Conservation (phyloP, 176 grass and related monocot genomes). For the Phyllostachys edulis region DNA sequence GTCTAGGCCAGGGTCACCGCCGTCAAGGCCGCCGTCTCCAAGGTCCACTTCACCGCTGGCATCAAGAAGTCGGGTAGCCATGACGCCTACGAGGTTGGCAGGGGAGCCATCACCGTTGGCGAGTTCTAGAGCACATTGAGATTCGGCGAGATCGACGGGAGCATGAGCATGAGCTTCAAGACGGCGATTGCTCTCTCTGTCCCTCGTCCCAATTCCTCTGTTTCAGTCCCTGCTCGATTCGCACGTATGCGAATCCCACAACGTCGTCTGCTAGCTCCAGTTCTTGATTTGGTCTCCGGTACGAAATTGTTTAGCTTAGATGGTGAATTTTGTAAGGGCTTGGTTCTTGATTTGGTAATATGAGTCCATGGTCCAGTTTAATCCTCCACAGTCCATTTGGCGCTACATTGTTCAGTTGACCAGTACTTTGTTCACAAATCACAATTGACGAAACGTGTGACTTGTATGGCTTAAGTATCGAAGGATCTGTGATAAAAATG, state of each 20-base stretch:
- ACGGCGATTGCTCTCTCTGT: background rate
- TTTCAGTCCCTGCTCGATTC: background rate
- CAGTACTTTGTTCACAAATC: background rate
- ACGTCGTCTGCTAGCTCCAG: background rate
- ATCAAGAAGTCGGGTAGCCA: constrained; percentile 70
- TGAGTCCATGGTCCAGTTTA: background rate
- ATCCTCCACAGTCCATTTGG: background rate
- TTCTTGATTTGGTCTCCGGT: background rate
- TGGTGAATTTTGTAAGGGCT: background rate
- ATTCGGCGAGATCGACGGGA: too few species aligned
- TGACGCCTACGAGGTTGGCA: constrained; percentile 72
- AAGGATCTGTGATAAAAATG: background rate
- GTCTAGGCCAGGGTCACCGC: constrained; percentile 77
- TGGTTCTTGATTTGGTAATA: constrained; percentile 9
- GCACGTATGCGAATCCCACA: background rate
- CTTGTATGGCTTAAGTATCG: background rate
- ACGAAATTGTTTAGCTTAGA: background rate
- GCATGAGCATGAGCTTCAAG: too few species aligned
- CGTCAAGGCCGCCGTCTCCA: constrained; percentile 68
- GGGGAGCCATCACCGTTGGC: constrained; percentile 56
- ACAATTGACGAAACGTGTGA: background rate
- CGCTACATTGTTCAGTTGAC: constrained; percentile 1
- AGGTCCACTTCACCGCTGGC: constrained; percentile 73
- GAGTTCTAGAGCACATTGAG: constrained; percentile 46
- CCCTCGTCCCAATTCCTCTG: background rate